Evolutionary conservation across 73 alveolate genomes (phyloP).

Genomic region (Symbiodinium pilosum): DNA sequence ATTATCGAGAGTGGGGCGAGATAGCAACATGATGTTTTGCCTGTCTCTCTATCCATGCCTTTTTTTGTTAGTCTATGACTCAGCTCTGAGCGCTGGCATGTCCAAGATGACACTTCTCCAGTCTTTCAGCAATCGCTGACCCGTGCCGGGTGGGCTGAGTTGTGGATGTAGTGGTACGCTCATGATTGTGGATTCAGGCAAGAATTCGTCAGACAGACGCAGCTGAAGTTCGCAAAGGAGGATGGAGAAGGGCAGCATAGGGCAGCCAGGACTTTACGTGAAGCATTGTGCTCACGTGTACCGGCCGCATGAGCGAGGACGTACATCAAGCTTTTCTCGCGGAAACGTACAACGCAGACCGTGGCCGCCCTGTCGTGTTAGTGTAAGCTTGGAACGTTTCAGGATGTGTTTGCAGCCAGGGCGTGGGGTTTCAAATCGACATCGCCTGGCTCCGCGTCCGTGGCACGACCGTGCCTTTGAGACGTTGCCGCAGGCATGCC

Average conservation of each 20-base stretch:
- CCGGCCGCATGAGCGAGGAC: too few relatives aligned
- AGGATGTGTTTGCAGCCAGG: neutral
- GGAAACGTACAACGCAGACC: neutral
- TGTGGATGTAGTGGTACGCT: too few relatives aligned
- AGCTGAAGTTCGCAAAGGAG: slow-evolving; percentile 3
- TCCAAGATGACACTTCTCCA: too few relatives aligned
- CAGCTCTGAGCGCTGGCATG: too few relatives aligned
- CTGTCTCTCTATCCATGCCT: too few relatives aligned
- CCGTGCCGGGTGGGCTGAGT: too few relatives aligned
- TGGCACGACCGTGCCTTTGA: slow-evolving; percentile 19
- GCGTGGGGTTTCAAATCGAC: neutral
- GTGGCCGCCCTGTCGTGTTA: neutral
- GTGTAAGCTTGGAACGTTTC: neutral
- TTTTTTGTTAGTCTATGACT: too few relatives aligned
- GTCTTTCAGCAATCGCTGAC: too few relatives aligned
- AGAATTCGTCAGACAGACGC: neutral
- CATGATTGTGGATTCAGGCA: neutral
- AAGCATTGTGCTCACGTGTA: neutral
- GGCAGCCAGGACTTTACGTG: neutral
- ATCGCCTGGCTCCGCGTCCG: slow-evolving; percentile 16
- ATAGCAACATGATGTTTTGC: too few relatives aligned
- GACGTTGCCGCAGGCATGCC: slow-evolving; percentile 1
- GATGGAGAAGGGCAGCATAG: too few relatives aligned
- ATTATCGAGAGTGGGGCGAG: too few relatives aligned
- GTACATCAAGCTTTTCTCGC: slow-evolving; percentile 1